Conservation (phyloP, 495 filamentous ascomycete species). For the Aspergillus cavernicola region DNA sequence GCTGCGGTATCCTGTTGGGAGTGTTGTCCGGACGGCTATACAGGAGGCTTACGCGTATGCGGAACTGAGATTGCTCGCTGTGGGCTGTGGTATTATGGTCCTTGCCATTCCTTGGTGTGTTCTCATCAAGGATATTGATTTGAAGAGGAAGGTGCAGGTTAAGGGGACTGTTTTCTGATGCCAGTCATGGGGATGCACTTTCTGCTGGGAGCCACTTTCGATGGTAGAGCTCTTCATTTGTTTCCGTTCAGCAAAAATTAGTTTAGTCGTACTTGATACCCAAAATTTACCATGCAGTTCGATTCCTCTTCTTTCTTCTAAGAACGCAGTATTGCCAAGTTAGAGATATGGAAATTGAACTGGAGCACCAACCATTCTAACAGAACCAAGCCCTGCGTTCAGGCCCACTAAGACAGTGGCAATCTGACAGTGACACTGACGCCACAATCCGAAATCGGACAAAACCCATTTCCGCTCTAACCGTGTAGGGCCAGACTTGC, state of each 20-base stretch:
- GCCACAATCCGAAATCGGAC: not conserved
- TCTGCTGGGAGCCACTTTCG: no score
- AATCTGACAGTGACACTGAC: not conserved
- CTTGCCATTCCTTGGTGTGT: slow-evolving; percentile 40
- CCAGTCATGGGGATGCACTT: no score
- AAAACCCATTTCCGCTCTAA: not conserved
- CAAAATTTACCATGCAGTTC: no score
- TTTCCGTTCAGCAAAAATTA: no score
- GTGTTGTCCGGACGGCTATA: slow-evolving; percentile 49
- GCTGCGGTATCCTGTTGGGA: slow-evolving; percentile 48
- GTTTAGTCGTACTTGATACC: no score
- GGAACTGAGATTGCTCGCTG: slow-evolving; percentile 53
- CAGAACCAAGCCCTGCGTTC: no score
- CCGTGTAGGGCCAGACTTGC: not conserved
- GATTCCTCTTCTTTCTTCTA: no score
- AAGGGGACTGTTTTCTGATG: slow-evolving; percentile 25
- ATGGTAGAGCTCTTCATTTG: no score
- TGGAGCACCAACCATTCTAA: no score
- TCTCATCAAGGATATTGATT: slow-evolving; percentile 52
- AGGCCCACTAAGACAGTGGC: no score
- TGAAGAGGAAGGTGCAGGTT: slow-evolving; percentile 47
- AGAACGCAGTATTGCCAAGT: no score
- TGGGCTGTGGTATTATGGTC: slow-evolving; percentile 39
- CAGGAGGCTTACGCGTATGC: slow-evolving; percentile 52
- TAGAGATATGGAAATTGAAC: no score